phyloP scores from a whole-genome alignment of 495 filamentous ascomycete genomes.

The Aspergillus funiculosus region DNA sequence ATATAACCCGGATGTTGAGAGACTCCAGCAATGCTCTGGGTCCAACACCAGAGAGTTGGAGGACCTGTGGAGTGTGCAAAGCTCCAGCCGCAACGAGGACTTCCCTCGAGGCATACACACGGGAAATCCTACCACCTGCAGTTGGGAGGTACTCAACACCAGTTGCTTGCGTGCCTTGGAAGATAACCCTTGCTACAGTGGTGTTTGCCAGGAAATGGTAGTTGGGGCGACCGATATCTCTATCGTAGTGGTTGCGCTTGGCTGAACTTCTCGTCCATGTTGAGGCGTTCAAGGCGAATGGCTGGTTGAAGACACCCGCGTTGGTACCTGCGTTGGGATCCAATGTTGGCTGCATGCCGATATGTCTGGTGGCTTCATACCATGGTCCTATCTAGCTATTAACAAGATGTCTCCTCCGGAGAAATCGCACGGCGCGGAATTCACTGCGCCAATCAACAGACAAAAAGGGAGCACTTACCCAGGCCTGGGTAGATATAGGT shows the following conservation, averaged over 20 bases:
- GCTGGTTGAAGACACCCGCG: neutral
- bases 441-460: too few relatives aligned
- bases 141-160: conserved; percentile 3
- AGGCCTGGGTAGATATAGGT: conserved; percentile 1
- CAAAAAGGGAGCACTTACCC: neutral
- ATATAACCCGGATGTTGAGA: neutral
- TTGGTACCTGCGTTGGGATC: neutral
- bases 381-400: neutral
- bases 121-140: neutral
- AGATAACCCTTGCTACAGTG: neutral
- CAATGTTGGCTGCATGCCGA: neutral
- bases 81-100: neutral
- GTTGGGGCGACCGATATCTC: neutral
- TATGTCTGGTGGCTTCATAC: neutral
- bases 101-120: neutral
- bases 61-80: neutral
- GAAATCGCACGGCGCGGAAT: too few relatives aligned
- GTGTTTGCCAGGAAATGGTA: neutral
- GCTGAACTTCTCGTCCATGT: conserved; percentile 1
- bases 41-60: neutral
- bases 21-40: neutral
- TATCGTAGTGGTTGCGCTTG: conserved; percentile 1
- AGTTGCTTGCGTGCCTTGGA: neutral
- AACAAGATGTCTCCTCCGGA: too few relatives aligned
- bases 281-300: neutral